phyloP scores from a whole-genome alignment of 352 stramenopile genomes.

The Thalassiosira oceanica region DNA sequence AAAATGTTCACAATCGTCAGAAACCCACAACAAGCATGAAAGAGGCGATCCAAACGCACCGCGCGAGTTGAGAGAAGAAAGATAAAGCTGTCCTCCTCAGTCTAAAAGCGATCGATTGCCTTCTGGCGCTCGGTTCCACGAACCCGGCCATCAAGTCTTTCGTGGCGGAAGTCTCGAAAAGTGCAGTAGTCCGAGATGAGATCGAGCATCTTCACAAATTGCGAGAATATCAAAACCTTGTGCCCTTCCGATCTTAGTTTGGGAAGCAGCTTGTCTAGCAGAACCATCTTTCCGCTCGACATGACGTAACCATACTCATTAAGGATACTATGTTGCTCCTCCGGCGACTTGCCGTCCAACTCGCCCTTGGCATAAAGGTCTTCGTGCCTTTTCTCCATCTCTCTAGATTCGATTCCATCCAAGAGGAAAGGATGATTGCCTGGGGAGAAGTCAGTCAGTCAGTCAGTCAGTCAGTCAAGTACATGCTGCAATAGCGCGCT shows the following conservation, averaged over 20 bases:
- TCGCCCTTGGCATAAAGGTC: constrained; percentile 62
- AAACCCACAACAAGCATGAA: too few relatives aligned
- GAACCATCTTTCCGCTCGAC: constrained; percentile 93
- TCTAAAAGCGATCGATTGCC: constrained; percentile 97
- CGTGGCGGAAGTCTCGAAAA: constrained; percentile 86
- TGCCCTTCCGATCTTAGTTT: constrained; percentile 96
- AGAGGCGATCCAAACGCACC: too few relatives aligned
- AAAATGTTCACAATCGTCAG: too few relatives aligned
- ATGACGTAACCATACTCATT: constrained; percentile 80
- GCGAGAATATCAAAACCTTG: constrained; percentile 98
- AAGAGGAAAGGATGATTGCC: neutral
- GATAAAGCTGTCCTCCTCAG: constrained; percentile 91
- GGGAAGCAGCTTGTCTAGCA: constrained; percentile 97
- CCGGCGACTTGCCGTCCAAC: constrained; percentile 74
- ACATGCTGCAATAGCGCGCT: constrained; percentile 61
- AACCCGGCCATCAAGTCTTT: constrained; percentile 91
- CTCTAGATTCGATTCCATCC: constrained; percentile 95
- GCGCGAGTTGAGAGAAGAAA: constrained; percentile 93
- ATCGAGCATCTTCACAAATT: constrained; percentile 99
- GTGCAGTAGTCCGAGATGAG: constrained; percentile 90
- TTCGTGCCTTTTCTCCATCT: constrained; percentile 85
- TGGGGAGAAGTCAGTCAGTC: neutral
- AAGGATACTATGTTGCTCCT: constrained; percentile 76
- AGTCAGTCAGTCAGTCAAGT: neutral
- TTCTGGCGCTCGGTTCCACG: constrained; percentile 96